phyloP scores from a whole-genome alignment of 768 basidiomycete genomes.

The Pluteus cervinus region DNA sequence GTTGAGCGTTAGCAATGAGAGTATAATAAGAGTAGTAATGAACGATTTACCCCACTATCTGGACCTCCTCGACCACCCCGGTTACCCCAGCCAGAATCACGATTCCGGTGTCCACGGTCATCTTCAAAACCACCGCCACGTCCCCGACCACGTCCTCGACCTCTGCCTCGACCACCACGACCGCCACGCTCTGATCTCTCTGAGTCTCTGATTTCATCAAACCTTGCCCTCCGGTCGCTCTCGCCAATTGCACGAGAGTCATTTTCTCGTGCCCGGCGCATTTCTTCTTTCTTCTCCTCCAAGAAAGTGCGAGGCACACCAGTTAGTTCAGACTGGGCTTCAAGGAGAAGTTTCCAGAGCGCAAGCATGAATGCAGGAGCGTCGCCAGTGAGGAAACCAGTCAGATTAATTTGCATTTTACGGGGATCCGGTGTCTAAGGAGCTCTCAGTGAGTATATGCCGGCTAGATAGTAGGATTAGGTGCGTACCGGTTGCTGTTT shows the following conservation, averaged over 20 bases:
- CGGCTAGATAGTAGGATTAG: neutral
- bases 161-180: conserved; percentile 56
- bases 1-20: conserved; percentile 7
- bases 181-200: conserved; percentile 48
- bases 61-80: conserved; percentile 43
- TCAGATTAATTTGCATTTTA: conserved; percentile 93
- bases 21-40: conserved; percentile 1
- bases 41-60: conserved; percentile 23
- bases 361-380: conserved; percentile 83
- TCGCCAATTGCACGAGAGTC: conserved; percentile 66
- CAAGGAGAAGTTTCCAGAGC: conserved; percentile 88
- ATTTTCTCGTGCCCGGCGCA: conserved; percentile 61
- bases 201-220: conserved; percentile 65
- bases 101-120: conserved; percentile 30
- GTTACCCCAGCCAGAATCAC: conserved; percentile 64
- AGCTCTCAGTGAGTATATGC: conserved; percentile 2
- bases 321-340: conserved; percentile 83
- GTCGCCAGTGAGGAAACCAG: conserved; percentile 86
- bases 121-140: conserved; percentile 40
- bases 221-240: conserved; percentile 58
- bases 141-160: conserved; percentile 45
- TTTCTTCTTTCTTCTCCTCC: conserved; percentile 89
- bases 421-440: conserved; percentile 81
- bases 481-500: conserved; percentile 67
- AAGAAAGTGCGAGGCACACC: conserved; percentile 89